A percentile compares a stretch with the other conserved stretches of the same genome.
These are phyloP conservation scores for Coemansia sp. DNA, from an alignment of 371 early-diverging fungal species.

Conservation along the genomic window DNA sequence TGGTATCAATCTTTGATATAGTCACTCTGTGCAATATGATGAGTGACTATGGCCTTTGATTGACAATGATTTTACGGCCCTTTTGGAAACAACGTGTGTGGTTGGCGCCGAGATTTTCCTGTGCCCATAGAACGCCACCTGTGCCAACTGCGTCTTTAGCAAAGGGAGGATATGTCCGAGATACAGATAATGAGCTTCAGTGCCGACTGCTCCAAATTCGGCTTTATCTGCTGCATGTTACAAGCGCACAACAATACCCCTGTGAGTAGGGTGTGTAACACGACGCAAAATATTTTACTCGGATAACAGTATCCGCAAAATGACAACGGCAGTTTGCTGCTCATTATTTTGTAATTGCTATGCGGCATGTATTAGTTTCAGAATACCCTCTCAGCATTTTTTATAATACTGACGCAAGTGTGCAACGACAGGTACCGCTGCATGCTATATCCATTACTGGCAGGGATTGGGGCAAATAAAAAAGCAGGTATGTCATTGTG, in stretches of 20 bases:
- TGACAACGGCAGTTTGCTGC: neutral
- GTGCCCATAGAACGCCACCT: neutral
- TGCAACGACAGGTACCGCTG: neutral
- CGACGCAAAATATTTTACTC: neutral
- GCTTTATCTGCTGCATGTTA: neutral
- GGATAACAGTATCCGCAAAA: neutral
- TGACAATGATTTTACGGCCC: neutral
- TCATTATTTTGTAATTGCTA: neutral
- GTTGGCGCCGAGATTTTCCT: neutral
- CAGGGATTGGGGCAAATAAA: neutral
- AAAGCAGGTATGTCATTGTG: neutral
- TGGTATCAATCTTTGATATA: neutral
- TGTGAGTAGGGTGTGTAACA: neutral
- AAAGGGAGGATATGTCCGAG: neutral
- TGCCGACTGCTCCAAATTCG: neutral
- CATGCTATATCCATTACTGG: conserved; percentile 3
- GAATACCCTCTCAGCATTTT: neutral
- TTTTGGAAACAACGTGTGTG: neutral
- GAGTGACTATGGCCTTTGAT: neutral
- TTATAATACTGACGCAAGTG: neutral
- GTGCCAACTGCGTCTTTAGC: neutral
- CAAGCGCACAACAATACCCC: conserved; percentile 2
- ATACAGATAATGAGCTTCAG: neutral
- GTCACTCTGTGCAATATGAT: neutral
- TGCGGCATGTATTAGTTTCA: neutral